Base-by-base conservation (phyloP, 2,329 filamentous ascomycete genomes). In the Diplodia intermedia region DNA sequence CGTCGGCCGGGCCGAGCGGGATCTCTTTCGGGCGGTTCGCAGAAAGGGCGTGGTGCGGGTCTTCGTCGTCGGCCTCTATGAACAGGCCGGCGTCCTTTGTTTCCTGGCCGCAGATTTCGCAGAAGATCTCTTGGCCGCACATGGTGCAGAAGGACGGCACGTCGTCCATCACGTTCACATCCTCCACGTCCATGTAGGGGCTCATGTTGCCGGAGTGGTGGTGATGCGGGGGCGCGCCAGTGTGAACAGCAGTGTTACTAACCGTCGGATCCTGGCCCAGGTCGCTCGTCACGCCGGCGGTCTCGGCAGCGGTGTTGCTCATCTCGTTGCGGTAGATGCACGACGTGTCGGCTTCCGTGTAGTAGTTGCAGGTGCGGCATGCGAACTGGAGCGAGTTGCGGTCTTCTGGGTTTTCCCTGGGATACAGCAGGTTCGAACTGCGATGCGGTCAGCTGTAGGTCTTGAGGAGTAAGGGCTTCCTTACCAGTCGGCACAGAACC, bases 191-290 rank as follows among this genome's bases (percentile, higher is more conserved):
- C 23, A 70, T 62, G 33, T 70, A 69, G 54, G 65, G 65, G 65
- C 29, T 57, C 49, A 49, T 36, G 52, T 55, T 18, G 61, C 74
- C 71, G 43, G 20, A 43, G 43, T 50, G 65, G 38, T 43, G 57
- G 43, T 54, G 29, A 33, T 66, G 38, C 20, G 54, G 33, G 56
- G 29, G 43, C 18, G 66, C 33, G 65, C 29, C 54, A 33, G 65
- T 36, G 20, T 55, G 65, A 65, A 43, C 57, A 49, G 9, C 23
- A 56, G 57, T 26, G 56, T 62, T 67, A 97, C 94, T 88, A 90
- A 99, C 94, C 89, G 96, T 99, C 82, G 95, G 95, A 87, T 99
- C 95, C 77, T 92, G 94, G 78, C 91, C 93, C 76, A 99, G 94
- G 82, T 99, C 96, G 81, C 97, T 93, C 70, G 94, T 97, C 75